Percentiles rank a stretch among this genome's conserved stretches.
Conservation (phyloP, 257 asterid species). For the Solanum microdontum region DNA sequence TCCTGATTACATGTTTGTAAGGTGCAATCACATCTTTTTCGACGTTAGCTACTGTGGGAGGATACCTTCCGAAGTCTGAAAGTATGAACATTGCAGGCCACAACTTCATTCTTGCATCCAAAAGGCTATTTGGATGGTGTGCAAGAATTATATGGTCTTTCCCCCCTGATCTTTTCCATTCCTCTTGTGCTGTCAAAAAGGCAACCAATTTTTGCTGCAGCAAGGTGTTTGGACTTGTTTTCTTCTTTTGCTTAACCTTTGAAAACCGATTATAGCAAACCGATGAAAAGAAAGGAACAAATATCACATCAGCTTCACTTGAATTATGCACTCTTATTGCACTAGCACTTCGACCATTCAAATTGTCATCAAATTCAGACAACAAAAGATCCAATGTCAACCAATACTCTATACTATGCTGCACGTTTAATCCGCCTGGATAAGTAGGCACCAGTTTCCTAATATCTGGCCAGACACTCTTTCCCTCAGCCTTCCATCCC, state of each 20-base stretch:
- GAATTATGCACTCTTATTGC: slow-evolving; percentile 59
- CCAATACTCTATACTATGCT: slow-evolving; percentile 96
- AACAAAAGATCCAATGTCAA: slow-evolving; percentile 66
- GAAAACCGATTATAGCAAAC: slow-evolving; percentile 65
- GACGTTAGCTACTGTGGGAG: slow-evolving; percentile 76
- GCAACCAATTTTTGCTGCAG: slow-evolving; percentile 68
- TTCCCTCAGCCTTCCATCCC: slow-evolving; percentile 50
- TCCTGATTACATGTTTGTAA: slow-evolving; percentile 58
- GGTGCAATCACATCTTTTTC: slow-evolving; percentile 91
- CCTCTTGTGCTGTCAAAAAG: slow-evolving; percentile 45
- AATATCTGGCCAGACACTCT: slow-evolving; percentile 72
- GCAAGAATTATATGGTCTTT: slow-evolving; percentile 76
- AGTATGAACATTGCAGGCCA: slow-evolving; percentile 79
- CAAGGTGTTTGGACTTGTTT: slow-evolving; percentile 31
- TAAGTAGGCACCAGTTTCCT: slow-evolving; percentile 44
- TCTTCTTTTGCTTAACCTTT: slow-evolving; percentile 35
- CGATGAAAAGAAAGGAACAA: slow-evolving; percentile 89
- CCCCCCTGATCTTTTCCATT: slow-evolving; percentile 80
- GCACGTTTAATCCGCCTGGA: slow-evolving; percentile 89
- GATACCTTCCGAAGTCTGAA: slow-evolving; percentile 89
- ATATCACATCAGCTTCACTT: slow-evolving; percentile 80
- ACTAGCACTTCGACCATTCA: slow-evolving; percentile 38
- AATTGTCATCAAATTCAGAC: slow-evolving; percentile 37
- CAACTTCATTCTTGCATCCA: slow-evolving; percentile 71
- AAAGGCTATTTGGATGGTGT: slow-evolving; percentile 90